phyloP scores from a whole-genome alignment of 805 yeast species.

The Ogataea wickerhamii region DNA sequence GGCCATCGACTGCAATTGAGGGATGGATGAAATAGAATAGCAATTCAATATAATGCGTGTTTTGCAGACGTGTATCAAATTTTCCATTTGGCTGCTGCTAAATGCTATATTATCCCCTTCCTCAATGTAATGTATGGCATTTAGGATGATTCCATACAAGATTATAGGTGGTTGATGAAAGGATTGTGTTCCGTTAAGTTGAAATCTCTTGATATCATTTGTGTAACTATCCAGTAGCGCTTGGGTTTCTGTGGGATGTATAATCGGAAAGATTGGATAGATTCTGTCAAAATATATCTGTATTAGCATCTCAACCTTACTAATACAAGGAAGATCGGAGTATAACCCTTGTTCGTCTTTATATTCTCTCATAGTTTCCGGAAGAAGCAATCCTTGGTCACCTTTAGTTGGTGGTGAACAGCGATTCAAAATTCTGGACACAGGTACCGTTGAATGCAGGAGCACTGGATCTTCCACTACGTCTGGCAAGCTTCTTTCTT shows the following conservation, averaged over 20 bases:
- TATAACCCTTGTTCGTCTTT: background rate
- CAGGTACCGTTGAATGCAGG: background rate
- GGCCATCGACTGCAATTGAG: constrained; percentile 24
- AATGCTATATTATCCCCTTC: constrained; percentile 1
- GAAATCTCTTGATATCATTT: constrained; percentile 3
- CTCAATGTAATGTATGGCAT: constrained; percentile 14
- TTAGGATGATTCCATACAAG: constrained; percentile 18
- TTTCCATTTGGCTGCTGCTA: constrained; percentile 3
- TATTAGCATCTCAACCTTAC: constrained; percentile 3
- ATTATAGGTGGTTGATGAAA: constrained; percentile 11
- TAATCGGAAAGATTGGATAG: constrained; percentile 15
- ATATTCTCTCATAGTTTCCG: background rate
- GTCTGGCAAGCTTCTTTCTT: background rate
- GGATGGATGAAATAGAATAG: constrained; percentile 20
- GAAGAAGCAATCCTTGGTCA: background rate
- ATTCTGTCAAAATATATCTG: constrained; percentile 7
- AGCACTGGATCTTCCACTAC: background rate
- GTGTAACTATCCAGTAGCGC: constrained; percentile 1
- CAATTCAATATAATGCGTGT: constrained; percentile 20
- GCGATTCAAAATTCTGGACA: background rate
- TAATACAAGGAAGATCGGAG: constrained; percentile 3
- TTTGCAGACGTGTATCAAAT: constrained; percentile 14
- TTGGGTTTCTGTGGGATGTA: constrained; percentile 12
- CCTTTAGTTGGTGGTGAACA: background rate
- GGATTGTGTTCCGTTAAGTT: background rate